These are phyloP conservation scores for Phyllosticta ampelicida DNA, from an alignment of 2,329 filamentous ascomycete genomes.

Conservation along the genomic window DNA sequence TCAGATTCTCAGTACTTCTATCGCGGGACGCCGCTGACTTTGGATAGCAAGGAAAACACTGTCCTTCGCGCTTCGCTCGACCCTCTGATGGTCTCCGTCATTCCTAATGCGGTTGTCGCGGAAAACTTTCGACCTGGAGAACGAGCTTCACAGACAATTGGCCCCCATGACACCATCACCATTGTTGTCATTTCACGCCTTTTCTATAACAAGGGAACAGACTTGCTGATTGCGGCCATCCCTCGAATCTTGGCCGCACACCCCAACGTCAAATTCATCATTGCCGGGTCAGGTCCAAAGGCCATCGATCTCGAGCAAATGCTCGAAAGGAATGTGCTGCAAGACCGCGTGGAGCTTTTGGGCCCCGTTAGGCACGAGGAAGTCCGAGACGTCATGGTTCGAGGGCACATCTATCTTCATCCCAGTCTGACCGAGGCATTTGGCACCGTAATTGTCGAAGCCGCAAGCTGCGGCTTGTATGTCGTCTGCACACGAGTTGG, in stretches of 20 bases:
- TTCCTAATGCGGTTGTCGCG: conserved; percentile 93
- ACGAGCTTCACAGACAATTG: conserved; percentile 54
- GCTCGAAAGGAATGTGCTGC: conserved; percentile 87
- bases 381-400: conserved; percentile 93
- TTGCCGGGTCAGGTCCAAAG: conserved; percentile 90
- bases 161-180: conserved; percentile 78
- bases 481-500: conserved; percentile 95
- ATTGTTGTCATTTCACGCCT: conserved; percentile 95
- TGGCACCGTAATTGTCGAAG: conserved; percentile 95
- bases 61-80: conserved; percentile 89
- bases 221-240: conserved; percentile 91
- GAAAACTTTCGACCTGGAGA: conserved; percentile 72
- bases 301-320: conserved; percentile 97
- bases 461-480: conserved; percentile 88
- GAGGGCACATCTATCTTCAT: conserved; percentile 92
- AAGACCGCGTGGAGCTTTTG: conserved; percentile 86
- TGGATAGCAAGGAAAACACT: conserved; percentile 86
- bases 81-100: conserved; percentile 93
- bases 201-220: conserved; percentile 98
- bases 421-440: conserved; percentile 94
- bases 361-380: conserved; percentile 91
- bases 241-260: conserved; percentile 82
- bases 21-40: neutral
- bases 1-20: conserved; percentile 27
- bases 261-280: conserved; percentile 91